A percentile compares a stretch with the other conserved stretches of the same genome.
Evolutionary conservation across 768 basidiomycete species (phyloP).

Genomic region (Lenzites betulinus): DNA sequence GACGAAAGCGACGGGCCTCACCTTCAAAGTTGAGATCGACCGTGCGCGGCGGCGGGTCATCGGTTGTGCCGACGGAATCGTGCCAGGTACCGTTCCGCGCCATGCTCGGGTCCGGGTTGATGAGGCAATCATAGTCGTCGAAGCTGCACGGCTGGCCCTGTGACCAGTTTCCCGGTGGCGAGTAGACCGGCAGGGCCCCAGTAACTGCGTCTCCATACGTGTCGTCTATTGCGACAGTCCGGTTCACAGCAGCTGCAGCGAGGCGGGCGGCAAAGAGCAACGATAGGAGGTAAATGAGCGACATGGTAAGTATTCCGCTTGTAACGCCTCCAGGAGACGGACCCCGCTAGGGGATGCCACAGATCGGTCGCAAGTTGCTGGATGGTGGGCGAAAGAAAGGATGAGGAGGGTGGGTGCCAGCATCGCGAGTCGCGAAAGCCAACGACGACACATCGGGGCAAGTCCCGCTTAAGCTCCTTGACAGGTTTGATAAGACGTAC

Average conservation of each 20-base stretch:
- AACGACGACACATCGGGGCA: neutral
- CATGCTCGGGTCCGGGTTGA: conserved; percentile 10
- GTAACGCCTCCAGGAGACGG: neutral
- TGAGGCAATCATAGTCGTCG: neutral
- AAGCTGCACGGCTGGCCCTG: conserved; percentile 3
- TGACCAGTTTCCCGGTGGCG: conserved; percentile 1
- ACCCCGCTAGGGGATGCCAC: neutral
- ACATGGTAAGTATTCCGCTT: neutral
- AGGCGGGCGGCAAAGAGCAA: neutral
- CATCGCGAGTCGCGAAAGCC: neutral
- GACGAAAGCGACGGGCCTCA: neutral
- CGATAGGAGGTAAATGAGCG: neutral
- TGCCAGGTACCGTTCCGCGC: conserved; percentile 12
- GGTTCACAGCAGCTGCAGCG: neutral
- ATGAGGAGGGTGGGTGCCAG: neutral
- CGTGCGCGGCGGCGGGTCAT: conserved; percentile 2
- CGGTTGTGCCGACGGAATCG: conserved; percentile 2
- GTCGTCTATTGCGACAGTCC: conserved; percentile 8
- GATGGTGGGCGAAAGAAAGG: neutral
- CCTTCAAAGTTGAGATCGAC: conserved; percentile 13
- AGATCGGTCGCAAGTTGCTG: neutral
- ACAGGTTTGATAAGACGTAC: conserved; percentile 3
- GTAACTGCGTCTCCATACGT: conserved; percentile 6
- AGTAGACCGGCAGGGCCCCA: conserved; percentile 2
- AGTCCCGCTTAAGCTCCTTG: neutral